These are phyloP conservation scores for Penicillium daleae DNA, from an alignment of 495 filamentous ascomycete species.

Conservation along the genomic window DNA sequence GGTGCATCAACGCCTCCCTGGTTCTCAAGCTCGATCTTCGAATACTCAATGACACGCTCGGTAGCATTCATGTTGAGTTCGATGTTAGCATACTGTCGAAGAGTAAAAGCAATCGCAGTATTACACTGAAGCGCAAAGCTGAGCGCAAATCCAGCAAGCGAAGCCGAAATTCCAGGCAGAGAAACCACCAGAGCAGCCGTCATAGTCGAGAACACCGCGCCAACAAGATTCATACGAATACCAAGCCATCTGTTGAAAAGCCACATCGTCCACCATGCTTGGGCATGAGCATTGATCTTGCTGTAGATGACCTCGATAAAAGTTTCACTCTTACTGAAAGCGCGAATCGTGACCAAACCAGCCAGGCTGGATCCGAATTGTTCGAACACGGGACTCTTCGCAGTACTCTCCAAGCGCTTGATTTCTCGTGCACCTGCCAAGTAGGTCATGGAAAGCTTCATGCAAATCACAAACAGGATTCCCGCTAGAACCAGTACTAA, in stretches of 20 bases:
- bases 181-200: conserved; percentile 68
- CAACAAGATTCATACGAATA: conserved; percentile 70
- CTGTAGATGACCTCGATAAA: conserved; percentile 69
- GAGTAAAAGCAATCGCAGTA: conserved; percentile 46
- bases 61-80: conserved; percentile 86
- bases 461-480: conserved; percentile 46
- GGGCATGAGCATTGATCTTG: conserved; percentile 66
- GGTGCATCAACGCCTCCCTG: conserved; percentile 62
- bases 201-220: conserved; percentile 67
- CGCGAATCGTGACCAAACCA: conserved; percentile 76
- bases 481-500: conserved; percentile 34
- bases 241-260: conserved; percentile 76
- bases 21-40: conserved; percentile 68
- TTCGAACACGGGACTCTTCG: conserved; percentile 78
- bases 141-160: conserved; percentile 80
- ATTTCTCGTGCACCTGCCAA: conserved; percentile 72
- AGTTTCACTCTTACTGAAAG: conserved; percentile 64
- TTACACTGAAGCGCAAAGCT: conserved; percentile 61
- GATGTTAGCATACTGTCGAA: conserved; percentile 56
- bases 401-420: conserved; percentile 74
- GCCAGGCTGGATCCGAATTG: conserved; percentile 71
- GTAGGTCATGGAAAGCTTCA: conserved; percentile 61
- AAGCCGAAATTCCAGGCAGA: conserved; percentile 66
- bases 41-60: conserved; percentile 83
- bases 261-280: conserved; percentile 68